Base-by-base conservation (phyloP, 176 grass and related monocot genomes). In the Zoysia japonica region DNA sequence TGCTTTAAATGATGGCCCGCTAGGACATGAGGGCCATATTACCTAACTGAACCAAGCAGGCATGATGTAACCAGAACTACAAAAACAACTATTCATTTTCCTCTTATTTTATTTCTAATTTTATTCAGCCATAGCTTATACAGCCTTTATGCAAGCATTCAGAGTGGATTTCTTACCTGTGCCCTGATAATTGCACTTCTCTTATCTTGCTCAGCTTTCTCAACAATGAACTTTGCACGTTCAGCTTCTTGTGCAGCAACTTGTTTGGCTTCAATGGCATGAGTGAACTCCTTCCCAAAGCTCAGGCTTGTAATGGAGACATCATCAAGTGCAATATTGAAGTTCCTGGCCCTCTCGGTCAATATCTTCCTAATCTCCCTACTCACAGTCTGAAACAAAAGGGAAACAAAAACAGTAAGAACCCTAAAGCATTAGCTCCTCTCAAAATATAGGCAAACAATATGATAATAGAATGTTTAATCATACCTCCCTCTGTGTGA, bases 181-280 rank as follows among this genome's bases (percentile, higher is more conserved):
- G 90, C 86, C 71, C 93, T 87, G 53, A 97, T 93, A 65, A 97
- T 56, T 54, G 88, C 93, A 85, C 90, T 93, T 84, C 43, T 77
- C 80, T 97, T 93, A 49, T 97, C 93, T 82, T 93, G 93, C 70
- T 97, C 90, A 56, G 93, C 93, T 75, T 97, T 97, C 60, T 97
- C 90, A 70, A 97, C 93, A 77, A 97, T 85, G 46, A 97, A 93
- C 60, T 93, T 93, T 2, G 88, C 90, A 70, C 81, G 83, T 80
- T 93, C 90, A n/a, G 86, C 93, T n/a, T 97, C 90, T 71, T 97
- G 93, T 12, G 93, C 93, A 74, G 90, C 90, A 67, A 97, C 93
- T 41, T 97, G 90, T 62, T 97, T 97, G 47, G 93, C 81, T 88
- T 97, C 91, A 43, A 91, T 91, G 47, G 94, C 94, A 89, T 86